Percentiles rank a stretch among this genome's conserved stretches.
Evolutionary conservation across 1,284 basidiomycete species (phyloP).

Genomic region (Trichosporon coremiiforme): DNA sequence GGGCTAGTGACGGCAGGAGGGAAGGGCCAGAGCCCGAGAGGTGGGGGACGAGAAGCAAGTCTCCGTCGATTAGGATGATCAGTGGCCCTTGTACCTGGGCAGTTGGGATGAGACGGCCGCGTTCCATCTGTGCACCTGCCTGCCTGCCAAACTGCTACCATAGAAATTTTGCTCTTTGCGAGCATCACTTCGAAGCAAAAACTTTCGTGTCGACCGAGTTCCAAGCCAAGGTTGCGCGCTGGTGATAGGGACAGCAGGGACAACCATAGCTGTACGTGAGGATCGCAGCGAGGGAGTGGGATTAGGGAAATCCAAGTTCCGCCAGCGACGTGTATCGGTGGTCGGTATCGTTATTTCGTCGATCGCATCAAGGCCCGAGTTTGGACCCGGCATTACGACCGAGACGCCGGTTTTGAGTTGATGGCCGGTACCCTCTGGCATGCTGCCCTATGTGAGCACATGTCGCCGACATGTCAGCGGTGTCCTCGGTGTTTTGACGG

Average conservation of each 20-base stretch:
- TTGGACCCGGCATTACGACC: slow-evolving; percentile 2
- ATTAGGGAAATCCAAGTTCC: slow-evolving; percentile 1
- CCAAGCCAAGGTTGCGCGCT: not conserved
- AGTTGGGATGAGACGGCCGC: not conserved
- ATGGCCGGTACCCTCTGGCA: not conserved
- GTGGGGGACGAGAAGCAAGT: not conserved
- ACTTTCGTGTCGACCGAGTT: not conserved
- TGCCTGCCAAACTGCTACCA: too few relatives aligned
- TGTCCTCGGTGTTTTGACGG: not conserved
- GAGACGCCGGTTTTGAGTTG: slow-evolving; percentile 4
- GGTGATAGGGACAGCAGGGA: not conserved
- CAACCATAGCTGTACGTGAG: not conserved
- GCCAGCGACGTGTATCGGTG: not conserved
- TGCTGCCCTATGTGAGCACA: not conserved
- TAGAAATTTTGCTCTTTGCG: not conserved
- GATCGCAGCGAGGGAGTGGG: not conserved
- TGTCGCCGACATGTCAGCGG: not conserved
- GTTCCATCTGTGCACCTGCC: not conserved
- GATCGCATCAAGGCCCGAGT: slow-evolving; percentile 9
- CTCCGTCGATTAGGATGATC: slow-evolving; percentile 4
- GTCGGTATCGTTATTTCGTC: slow-evolving; percentile 4
- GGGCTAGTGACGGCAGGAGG: not conserved
- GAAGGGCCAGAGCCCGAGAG: not conserved
- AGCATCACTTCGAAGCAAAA: not conserved
- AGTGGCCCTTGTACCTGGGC: slow-evolving; percentile 7